Evolutionary conservation across 352 stramenopile genomes (phyloP), one percentile per base, ranked within the genome.

Genomic region (Phytophthora quininea): DNA sequence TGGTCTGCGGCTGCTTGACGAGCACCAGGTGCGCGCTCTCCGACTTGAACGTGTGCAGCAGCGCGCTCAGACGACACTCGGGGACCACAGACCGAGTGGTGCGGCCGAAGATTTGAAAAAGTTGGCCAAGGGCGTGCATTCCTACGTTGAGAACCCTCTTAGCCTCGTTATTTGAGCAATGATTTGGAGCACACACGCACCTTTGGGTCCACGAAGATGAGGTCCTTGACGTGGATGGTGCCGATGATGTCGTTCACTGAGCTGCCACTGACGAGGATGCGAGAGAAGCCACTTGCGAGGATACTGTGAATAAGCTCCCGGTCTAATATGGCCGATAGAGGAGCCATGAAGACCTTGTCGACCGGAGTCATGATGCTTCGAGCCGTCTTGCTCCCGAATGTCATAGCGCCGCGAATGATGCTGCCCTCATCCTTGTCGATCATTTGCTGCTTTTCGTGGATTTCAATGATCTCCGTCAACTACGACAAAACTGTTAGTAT

Each of bases 181-280:
- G n/a, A n/a, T n/a, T n/a, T n/a, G 81, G 79, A 33, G 4, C 19
- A 31, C 27, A 31, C 14, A 65, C 90, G 58, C 71, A 99, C 96
- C 77, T 99, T 97, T 10, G 97, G 96, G 73, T 99, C 97, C 15
- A 99, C 85, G 51, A 99, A 98, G 61, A 99, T 98, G 11, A 99
- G 88, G 69, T 99, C 98, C 68, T 99, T 99, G 50, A 98, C 95
- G 71, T 99, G 95, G 29, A 99, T 88, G n/a, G 98, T 82, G 15
- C 97, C 97, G 51, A 99, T 87, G 40, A 99, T 92, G 69, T 99
- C 97, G 71, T 97, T 90, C 35, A 84, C 58, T 45, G 78, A 87
- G 32, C 76, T 40, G 19, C 82, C 84, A 33, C 93, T 81, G 3
- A 99, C 86, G 11, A 98, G 97, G 59, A 99, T 98, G 43, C 97